Conservation (phyloP, 108 stramenopile species). For the Cyclotella choctawhatcheeana region DNA sequence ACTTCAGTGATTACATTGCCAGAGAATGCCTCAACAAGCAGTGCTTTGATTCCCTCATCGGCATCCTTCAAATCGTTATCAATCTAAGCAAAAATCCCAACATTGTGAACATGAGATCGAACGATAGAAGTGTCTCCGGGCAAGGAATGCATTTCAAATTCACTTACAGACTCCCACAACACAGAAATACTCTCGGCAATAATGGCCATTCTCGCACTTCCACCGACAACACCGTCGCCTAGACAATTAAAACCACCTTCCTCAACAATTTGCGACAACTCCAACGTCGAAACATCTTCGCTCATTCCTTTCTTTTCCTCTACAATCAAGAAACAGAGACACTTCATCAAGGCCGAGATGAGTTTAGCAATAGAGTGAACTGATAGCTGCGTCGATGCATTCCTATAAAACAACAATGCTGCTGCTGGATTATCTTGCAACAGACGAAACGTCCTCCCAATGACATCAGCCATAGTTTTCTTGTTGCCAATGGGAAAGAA, state of each 20-base stretch:
- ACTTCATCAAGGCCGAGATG: conserved; percentile 79
- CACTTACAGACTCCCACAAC: conserved; percentile 70
- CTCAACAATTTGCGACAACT: conserved; percentile 25
- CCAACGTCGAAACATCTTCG: conserved; percentile 22
- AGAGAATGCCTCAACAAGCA: conserved; percentile 60
- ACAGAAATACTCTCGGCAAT: conserved; percentile 66
- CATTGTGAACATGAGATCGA: background rate
- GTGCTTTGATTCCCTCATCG: conserved; percentile 44
- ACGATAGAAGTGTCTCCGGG: background rate
- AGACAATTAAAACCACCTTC: conserved; percentile 33
- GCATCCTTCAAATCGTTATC: conserved; percentile 35
- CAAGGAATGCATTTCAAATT: background rate
- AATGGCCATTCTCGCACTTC: conserved; percentile 64
- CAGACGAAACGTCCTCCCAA: conserved; percentile 79
- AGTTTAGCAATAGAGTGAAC: conserved; percentile 84
- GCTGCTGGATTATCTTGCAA: conserved; percentile 76
- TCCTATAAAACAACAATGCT: conserved; percentile 85
- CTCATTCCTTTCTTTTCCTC: conserved; percentile 47
- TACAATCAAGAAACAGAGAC: conserved; percentile 53
- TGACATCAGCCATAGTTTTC: conserved; percentile 71
- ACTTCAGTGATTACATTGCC: conserved; percentile 59
- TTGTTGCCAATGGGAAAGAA: conserved; percentile 86
- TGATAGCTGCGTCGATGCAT: conserved; percentile 65
- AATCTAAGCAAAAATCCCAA: conserved; percentile 29
- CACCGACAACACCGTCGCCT: conserved; percentile 42